Conservation (phyloP, 2,329 filamentous ascomycete genomes). For the Ploettnerulaceae sp. region DNA sequence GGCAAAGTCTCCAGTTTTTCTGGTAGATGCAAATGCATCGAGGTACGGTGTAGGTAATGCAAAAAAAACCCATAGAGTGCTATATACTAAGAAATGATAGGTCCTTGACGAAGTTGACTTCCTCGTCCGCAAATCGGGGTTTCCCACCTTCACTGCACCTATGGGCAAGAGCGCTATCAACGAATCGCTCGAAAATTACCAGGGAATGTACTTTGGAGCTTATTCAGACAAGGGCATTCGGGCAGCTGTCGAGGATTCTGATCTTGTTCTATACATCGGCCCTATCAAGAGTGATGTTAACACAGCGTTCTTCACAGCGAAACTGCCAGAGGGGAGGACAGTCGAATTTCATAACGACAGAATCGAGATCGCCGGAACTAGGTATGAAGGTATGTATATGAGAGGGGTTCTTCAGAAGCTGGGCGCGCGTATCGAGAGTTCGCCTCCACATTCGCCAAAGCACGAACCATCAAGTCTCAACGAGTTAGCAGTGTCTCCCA, state of each 20-base stretch:
- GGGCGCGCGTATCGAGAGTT: not conserved
- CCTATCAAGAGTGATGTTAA: conserved; percentile 42
- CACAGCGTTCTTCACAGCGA: conserved; percentile 65
- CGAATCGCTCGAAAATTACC: conserved; percentile 67
- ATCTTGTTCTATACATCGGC: conserved; percentile 64
- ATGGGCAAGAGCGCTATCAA: conserved; percentile 85
- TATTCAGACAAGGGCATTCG: conserved; percentile 62
- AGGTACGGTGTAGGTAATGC: not conserved
- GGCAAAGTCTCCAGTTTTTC: not conserved
- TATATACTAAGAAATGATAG: conserved; percentile 35
- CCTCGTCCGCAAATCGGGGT: conserved; percentile 47
- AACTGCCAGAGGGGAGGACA: conserved; percentile 65
- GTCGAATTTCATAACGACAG: conserved; percentile 73
- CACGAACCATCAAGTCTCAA: conserved; percentile 41
- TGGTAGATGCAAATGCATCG: not conserved
- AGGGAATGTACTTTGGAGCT: conserved; percentile 74
- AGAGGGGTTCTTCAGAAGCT: conserved; percentile 69
- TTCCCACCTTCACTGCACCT: conserved; percentile 77
- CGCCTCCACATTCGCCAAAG: conserved; percentile 39
- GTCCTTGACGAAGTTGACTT: conserved; percentile 46
- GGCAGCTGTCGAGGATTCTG: conserved; percentile 58
- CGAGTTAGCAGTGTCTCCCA: conserved; percentile 48
- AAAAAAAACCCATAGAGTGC: not conserved
- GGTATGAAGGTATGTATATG: conserved; percentile 67
- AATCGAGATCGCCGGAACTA: conserved; percentile 66